Evolutionary conservation across 139 green algal species (phyloP).

Genomic region (Yamagishiella unicocca): DNA sequence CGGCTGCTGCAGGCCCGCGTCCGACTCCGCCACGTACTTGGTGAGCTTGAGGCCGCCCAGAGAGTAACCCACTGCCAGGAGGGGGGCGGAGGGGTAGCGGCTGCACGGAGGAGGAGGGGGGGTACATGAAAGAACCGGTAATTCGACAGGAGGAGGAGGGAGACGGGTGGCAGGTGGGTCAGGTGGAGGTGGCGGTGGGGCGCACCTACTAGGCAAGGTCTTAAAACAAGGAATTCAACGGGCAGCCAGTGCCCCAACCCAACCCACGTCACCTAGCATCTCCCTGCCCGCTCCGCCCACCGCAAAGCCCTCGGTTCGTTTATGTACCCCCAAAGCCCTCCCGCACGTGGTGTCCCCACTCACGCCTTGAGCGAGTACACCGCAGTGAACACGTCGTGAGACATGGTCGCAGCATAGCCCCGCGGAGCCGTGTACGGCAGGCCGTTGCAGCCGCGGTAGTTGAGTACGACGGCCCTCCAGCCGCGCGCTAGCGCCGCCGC

Average conservation of each 20-base stretch:
- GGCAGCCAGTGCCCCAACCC: no score
- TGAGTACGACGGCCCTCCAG: slow-evolving; percentile 53
- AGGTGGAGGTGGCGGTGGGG: no score
- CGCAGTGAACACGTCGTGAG: slow-evolving; percentile 67
- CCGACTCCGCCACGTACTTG: slow-evolving; percentile 82
- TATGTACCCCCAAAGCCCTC: no score
- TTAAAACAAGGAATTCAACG: no score
- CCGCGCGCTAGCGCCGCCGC: slow-evolving; percentile 50
- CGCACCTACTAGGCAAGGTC: no score
- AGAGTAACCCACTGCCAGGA: slow-evolving; percentile 81
- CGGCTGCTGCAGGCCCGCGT: slow-evolving; percentile 60
- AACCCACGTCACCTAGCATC: no score
- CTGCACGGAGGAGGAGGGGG: no score
- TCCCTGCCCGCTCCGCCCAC: no score
- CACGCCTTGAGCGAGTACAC: slow-evolving; percentile 63
- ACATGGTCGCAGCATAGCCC: slow-evolving; percentile 69
- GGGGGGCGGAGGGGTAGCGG: slow-evolving; percentile 69
- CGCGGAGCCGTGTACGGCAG: slow-evolving; percentile 68
- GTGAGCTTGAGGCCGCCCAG: slow-evolving; percentile 80
- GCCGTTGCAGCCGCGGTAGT: slow-evolving; percentile 75
- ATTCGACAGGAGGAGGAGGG: no score
- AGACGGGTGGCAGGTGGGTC: neutral
- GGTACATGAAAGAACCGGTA: no score
- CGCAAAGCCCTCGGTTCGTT: no score
- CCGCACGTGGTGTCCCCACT: no score